phyloP scores from a whole-genome alignment of 352 stramenopile species.

The Globisporangium paroecandrum region DNA sequence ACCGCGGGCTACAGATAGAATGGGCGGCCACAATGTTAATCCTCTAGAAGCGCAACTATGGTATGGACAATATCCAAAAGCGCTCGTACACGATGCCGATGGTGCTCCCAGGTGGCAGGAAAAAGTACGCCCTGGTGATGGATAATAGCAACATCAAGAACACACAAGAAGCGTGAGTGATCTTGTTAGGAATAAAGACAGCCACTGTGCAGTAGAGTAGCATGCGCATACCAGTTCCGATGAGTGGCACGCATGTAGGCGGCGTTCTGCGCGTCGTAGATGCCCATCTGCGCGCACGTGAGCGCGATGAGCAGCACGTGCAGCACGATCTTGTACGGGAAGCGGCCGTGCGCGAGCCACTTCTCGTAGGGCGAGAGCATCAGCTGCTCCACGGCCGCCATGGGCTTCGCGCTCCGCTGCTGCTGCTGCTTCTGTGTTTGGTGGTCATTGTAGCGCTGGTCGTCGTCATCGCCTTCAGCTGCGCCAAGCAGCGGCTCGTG shows the following conservation, averaged over 20 bases:
- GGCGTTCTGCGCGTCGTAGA: conserved; percentile 79
- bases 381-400: conserved; percentile 51
- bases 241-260: conserved; percentile 82
- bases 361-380: conserved; percentile 84
- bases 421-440: background rate
- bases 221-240: conserved; percentile 59
- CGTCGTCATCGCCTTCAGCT: conserved; percentile 1
- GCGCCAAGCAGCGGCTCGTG: conserved; percentile 16
- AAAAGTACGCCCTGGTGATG: conserved; percentile 68
- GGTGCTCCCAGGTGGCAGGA: conserved; percentile 53
- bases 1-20: conserved; percentile 32
- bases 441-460: background rate
- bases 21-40: background rate
- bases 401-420: conserved; percentile 10
- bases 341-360: conserved; percentile 58
- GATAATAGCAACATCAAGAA: background rate
- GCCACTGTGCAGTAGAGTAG: background rate
- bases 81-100: conserved; percentile 45
- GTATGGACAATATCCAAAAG: background rate
- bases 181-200: background rate
- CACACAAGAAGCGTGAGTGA: background rate
- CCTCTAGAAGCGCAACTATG: background rate
- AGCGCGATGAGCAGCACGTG: conserved; percentile 74
- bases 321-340: conserved; percentile 83
- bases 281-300: conserved; percentile 65